phyloP scores from a whole-genome alignment of 1,139 yeast species.

The Ogataea hybrid region DNA sequence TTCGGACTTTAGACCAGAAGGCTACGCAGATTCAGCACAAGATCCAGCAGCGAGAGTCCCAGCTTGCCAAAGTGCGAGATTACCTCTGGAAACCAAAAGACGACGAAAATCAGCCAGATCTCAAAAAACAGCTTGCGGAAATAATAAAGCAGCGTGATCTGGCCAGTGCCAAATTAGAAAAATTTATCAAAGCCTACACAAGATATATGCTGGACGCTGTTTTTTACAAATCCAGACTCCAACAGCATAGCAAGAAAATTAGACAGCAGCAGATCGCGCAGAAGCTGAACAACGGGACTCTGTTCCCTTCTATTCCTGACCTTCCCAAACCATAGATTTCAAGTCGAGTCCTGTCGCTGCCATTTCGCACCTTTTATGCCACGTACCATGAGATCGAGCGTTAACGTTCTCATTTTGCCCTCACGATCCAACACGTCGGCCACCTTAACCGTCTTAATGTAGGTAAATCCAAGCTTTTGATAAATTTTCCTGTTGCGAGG shows the following conservation, averaged over 20 bases:
- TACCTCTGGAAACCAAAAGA: conserved; percentile 22
- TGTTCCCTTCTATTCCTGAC: conserved; percentile 26
- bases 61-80: conserved; percentile 18
- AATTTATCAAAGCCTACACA: conserved; percentile 20
- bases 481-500: conserved; percentile 49
- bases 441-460: conserved; percentile 44
- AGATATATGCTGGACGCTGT: conserved; percentile 28
- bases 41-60: conserved; percentile 15
- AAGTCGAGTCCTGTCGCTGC: conserved; percentile 13
- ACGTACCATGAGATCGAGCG: conserved; percentile 43
- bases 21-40: conserved; percentile 18
- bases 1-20: conserved; percentile 12
- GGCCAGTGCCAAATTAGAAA: conserved; percentile 8
- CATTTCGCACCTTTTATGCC: conserved; percentile 34
- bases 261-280: conserved; percentile 20
- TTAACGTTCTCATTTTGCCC: conserved; percentile 31
- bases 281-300: conserved; percentile 23
- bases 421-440: conserved; percentile 32
- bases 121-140: conserved; percentile 6
- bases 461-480: conserved; percentile 46
- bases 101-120: conserved; percentile 11
- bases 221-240: conserved; percentile 29
- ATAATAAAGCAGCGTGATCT: conserved; percentile 2
- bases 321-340: conserved; percentile 14
- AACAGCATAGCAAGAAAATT: conserved; percentile 23